Percentiles rank a stretch among this genome's conserved stretches.
Conservation (phyloP, 2,329 filamentous ascomycete species). For the Metarhizium brunneum region DNA sequence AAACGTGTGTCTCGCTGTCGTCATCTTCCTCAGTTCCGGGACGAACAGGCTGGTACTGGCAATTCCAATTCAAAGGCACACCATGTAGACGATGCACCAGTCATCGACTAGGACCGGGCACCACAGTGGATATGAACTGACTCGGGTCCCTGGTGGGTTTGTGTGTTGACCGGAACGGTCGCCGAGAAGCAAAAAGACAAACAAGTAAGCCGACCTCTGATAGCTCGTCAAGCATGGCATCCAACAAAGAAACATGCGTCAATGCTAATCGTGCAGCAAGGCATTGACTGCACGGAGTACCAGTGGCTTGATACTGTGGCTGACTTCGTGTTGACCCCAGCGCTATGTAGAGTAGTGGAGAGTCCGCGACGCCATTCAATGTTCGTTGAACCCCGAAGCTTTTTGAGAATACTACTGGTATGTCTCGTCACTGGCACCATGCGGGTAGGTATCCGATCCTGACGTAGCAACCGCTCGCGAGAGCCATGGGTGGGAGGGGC, state of each 20-base stretch:
- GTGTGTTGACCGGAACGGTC: neutral
- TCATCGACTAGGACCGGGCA: neutral
- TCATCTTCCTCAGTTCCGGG: neutral
- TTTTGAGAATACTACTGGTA: neutral
- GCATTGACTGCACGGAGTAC: neutral
- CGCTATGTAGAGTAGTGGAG: neutral
- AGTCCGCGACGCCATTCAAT: neutral
- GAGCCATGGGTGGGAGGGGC: neutral
- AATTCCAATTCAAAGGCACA: neutral
- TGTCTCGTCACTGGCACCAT: neutral
- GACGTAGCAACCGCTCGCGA: neutral
- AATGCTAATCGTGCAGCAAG: neutral
- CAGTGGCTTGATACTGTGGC: neutral
- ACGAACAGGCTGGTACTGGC: no score
- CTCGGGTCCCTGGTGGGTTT: neutral
- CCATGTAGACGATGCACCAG: neutral
- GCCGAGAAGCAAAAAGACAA: neutral
- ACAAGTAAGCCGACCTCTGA: neutral
- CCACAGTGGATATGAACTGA: constrained; percentile 1
- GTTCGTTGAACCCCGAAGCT: neutral
- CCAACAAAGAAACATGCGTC: neutral
- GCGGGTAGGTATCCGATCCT: neutral
- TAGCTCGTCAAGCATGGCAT: no score
- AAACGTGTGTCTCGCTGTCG: neutral
- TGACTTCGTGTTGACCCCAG: neutral